These are phyloP conservation scores for Candida rishiriensis DNA, from an alignment of 805 yeast genomes.

Conservation along the genomic window DNA sequence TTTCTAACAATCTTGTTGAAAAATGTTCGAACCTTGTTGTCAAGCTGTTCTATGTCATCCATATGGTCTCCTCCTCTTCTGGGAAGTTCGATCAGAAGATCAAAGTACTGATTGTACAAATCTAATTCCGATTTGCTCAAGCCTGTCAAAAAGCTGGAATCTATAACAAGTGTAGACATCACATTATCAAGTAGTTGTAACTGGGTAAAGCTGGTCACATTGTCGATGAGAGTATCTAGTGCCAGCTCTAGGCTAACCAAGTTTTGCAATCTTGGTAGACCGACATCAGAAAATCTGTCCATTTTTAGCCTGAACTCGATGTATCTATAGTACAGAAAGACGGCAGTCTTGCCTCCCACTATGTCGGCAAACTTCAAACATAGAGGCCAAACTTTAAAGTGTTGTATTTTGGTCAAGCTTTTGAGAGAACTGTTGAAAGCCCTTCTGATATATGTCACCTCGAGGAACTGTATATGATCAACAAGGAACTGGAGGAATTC, in stretches of 20 bases:
- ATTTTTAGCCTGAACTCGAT: constrained; percentile 14
- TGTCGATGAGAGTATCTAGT: no score
- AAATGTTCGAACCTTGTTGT: constrained; percentile 13
- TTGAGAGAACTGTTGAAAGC: constrained; percentile 48
- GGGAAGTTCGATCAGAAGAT: constrained; percentile 28
- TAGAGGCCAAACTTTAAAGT: constrained; percentile 49
- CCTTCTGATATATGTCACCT: constrained; percentile 36
- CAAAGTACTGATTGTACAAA: constrained; percentile 43
- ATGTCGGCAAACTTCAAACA: constrained; percentile 45
- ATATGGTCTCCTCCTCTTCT: background rate
- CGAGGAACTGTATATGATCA: constrained; percentile 20
- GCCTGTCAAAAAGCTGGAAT: constrained; percentile 31
- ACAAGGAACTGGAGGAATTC: constrained; percentile 43
- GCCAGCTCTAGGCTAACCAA: no score
- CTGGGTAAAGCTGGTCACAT: constrained; percentile 23
- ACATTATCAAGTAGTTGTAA: constrained; percentile 6
- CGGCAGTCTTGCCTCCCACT: constrained; percentile 38
- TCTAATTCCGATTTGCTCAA: constrained; percentile 42
- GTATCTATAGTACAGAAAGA: constrained; percentile 32
- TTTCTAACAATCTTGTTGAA: constrained; percentile 32
- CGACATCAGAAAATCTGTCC: background rate
- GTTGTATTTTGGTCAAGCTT: constrained; percentile 47
- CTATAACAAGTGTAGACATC: constrained; percentile 20
- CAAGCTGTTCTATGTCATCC: background rate
- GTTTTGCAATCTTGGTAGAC: background rate